Evolutionary conservation across 495 filamentous ascomycete genomes (phyloP).

Genomic region (Aspergillus nanangensis): DNA sequence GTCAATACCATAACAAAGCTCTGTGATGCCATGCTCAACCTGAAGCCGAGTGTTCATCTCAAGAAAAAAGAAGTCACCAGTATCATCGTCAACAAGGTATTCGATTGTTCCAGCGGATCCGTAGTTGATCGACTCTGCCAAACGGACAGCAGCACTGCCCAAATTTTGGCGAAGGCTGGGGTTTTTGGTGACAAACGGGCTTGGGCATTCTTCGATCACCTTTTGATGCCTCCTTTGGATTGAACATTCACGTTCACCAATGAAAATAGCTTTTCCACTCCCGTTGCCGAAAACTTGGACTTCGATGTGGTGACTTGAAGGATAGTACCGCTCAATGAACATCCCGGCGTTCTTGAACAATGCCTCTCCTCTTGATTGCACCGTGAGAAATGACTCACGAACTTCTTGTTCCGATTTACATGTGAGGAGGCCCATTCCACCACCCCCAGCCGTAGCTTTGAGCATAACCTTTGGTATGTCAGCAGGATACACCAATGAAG

Average conservation of each 20-base stretch:
- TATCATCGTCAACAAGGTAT: constrained; percentile 58
- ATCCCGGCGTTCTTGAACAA: constrained; percentile 43
- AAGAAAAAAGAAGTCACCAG: constrained; percentile 58
- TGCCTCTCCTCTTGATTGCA: constrained; percentile 32
- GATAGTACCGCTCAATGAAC: constrained; percentile 43
- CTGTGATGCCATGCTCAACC: constrained; percentile 64
- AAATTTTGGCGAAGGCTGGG: constrained; percentile 43
- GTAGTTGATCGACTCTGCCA: constrained; percentile 52
- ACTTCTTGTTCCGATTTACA: constrained; percentile 33
- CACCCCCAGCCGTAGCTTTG: constrained; percentile 55
- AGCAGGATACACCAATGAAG: neutral
- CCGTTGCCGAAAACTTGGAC: constrained; percentile 45
- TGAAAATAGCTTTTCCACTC: constrained; percentile 32
- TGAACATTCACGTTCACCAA: constrained; percentile 44
- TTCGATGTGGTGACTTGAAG: constrained; percentile 41
- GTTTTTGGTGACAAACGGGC: constrained; percentile 44
- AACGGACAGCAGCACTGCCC: constrained; percentile 43
- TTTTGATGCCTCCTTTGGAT: constrained; percentile 51
- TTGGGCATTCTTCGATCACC: constrained; percentile 52
- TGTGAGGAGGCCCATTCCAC: constrained; percentile 52
- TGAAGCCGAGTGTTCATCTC: constrained; percentile 68
- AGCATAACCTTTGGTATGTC: constrained; percentile 44
- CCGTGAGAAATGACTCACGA: constrained; percentile 28
- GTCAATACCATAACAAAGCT: constrained; percentile 56
- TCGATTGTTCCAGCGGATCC: constrained; percentile 59